Conservation (phyloP, 2,329 filamentous ascomycete species). For the Helotiales sp. region DNA sequence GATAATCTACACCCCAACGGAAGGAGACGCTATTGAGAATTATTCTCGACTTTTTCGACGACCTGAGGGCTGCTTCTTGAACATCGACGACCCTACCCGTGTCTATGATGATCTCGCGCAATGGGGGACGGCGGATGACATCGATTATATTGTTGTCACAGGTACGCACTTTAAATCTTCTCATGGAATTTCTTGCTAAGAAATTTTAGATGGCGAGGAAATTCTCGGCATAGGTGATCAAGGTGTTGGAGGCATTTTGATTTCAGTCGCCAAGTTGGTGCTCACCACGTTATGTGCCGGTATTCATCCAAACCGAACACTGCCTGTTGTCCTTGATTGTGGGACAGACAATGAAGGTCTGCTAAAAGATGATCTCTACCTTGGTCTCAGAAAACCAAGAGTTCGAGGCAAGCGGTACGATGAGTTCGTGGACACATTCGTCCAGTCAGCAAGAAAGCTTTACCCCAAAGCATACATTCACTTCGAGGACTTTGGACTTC, state of each 20-base stretch:
- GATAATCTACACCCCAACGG: conserved; percentile 88
- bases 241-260: conserved; percentile 80
- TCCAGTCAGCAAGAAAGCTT: conserved; percentile 63
- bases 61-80: conserved; percentile 80
- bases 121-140: conserved; percentile 70
- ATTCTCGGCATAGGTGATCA: conserved; percentile 90
- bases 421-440: conserved; percentile 73
- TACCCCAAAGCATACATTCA: conserved; percentile 84
- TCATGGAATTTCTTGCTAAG: conserved; percentile 32
- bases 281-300: conserved; percentile 86
- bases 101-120: conserved; percentile 66
- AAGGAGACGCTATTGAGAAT: conserved; percentile 84
- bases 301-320: conserved; percentile 73
- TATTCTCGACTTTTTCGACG: conserved; percentile 76
- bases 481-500: conserved; percentile 84
- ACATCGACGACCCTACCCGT: conserved; percentile 66
- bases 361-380: conserved; percentile 74
- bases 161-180: conserved; percentile 57
- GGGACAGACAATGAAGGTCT: conserved; percentile 80
- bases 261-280: conserved; percentile 80
- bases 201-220: conserved; percentile 54
- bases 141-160: conserved; percentile 87
- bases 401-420: conserved; percentile 73
- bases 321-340: conserved; percentile 82
- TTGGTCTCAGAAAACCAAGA: conserved; percentile 69